Evolutionary conservation across 2,329 filamentous ascomycete species (phyloP).

Genomic region (Huntiella bhutanensis): DNA sequence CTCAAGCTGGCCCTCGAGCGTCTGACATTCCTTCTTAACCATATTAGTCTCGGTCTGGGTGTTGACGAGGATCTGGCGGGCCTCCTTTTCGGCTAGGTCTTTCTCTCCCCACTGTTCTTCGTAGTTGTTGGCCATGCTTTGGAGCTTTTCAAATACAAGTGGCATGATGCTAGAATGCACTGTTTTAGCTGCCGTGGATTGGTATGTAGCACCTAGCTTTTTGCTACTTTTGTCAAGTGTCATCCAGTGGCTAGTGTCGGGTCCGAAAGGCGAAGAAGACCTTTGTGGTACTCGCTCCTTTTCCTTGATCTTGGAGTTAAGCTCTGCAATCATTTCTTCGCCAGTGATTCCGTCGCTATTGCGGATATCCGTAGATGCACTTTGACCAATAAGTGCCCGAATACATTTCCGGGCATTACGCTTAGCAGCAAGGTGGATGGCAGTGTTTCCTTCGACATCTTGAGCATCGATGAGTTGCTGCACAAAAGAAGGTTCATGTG

Average conservation of each 20-base stretch:
- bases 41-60: slow-evolving; percentile 48
- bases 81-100: slow-evolving; percentile 48
- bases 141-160: slow-evolving; percentile 52
- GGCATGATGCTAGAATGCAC: slow-evolving; percentile 51
- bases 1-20: slow-evolving; percentile 36
- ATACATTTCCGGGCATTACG: slow-evolving; percentile 80
- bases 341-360: slow-evolving; percentile 71
- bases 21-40: slow-evolving; percentile 38
- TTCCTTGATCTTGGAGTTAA: slow-evolving; percentile 51
- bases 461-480: slow-evolving; percentile 63
- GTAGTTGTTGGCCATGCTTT: slow-evolving; percentile 49
- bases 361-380: slow-evolving; percentile 63
- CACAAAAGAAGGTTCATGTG: slow-evolving; percentile 55
- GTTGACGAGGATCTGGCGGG: slow-evolving; percentile 43
- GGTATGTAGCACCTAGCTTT: slow-evolving; percentile 27
- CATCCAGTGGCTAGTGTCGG: slow-evolving; percentile 32
- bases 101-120: slow-evolving; percentile 61
- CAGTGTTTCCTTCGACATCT: slow-evolving; percentile 78
- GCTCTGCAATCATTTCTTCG: slow-evolving; percentile 60
- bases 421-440: slow-evolving; percentile 54
- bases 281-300: slow-evolving; percentile 42
- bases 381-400: slow-evolving; percentile 57
- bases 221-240: slow-evolving; percentile 16
- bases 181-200: slow-evolving; percentile 47
- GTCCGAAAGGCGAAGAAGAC: slow-evolving; percentile 56